Evolutionary conservation across 2,329 filamentous ascomycete species (phyloP).

Genomic region (Coniochaeta ligniaria): DNA sequence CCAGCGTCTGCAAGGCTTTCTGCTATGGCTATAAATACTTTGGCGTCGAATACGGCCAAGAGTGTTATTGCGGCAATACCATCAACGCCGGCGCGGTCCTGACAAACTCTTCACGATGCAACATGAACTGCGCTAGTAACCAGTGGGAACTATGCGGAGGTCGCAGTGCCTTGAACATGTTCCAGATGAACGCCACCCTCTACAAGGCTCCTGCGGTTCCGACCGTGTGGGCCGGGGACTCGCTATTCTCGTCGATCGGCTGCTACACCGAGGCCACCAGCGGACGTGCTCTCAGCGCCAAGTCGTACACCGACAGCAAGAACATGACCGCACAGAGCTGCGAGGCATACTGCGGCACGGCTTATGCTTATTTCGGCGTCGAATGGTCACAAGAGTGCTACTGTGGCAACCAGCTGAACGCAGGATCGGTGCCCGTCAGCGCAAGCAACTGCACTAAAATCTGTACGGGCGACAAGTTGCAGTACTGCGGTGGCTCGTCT

Average conservation of each 20-base stretch:
- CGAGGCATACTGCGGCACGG: constrained; percentile 10
- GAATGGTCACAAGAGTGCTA: constrained; percentile 14
- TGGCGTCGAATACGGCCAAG: not conserved
- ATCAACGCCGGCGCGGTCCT: not conserved
- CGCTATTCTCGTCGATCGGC: constrained; percentile 9
- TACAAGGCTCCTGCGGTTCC: constrained; percentile 10
- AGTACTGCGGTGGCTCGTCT: constrained; percentile 2
- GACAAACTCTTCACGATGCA: constrained; percentile 6
- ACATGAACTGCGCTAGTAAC: constrained; percentile 11
- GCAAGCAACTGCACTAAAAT: not conserved
- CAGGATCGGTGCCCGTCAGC: not conserved
- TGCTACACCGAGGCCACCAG: constrained; percentile 12
- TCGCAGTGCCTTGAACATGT: constrained; percentile 10
- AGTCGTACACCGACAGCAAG: constrained; percentile 3
- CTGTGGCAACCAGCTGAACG: constrained; percentile 12
- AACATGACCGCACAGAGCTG: constrained; percentile 11
- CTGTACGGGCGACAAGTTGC: not conserved
- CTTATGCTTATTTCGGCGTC: constrained; percentile 13
- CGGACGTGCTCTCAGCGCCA: constrained; percentile 9
- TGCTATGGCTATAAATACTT: constrained; percentile 10
- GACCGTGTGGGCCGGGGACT: constrained; percentile 3
- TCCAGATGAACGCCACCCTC: constrained; percentile 8
- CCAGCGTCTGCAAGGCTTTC: constrained; percentile 8
- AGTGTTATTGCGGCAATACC: constrained; percentile 8
- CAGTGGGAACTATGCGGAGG: constrained; percentile 11